Evolutionary conservation across 495 filamentous ascomycete species (phyloP).

Genomic region (Trichoderma erinaceum): DNA sequence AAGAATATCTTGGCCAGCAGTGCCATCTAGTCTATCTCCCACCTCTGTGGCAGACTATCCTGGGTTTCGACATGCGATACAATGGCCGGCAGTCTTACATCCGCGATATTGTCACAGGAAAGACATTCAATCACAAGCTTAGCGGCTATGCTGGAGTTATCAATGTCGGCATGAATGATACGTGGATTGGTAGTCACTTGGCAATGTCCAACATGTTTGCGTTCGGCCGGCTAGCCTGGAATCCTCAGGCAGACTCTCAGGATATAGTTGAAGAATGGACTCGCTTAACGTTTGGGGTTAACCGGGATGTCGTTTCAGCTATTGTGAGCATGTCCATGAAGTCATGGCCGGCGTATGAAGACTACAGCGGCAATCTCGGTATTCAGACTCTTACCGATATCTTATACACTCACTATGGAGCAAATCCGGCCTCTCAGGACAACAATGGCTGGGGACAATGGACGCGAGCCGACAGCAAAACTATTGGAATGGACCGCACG

Average conservation of each 20-base stretch:
- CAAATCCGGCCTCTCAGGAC: constrained; percentile 61
- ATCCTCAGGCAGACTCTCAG: constrained; percentile 42
- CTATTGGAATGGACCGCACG: constrained; percentile 71
- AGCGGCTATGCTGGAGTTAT: constrained; percentile 62
- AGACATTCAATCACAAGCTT: constrained; percentile 51
- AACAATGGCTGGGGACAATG: constrained; percentile 67
- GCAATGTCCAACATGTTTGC: constrained; percentile 70
- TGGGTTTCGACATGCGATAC: constrained; percentile 60
- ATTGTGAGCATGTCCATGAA: constrained; percentile 60
- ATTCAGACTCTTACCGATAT: constrained; percentile 67
- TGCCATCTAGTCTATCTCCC: constrained; percentile 60
- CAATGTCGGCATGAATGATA: constrained; percentile 60
- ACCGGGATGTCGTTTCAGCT: constrained; percentile 47
- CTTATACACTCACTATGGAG: constrained; percentile 58
- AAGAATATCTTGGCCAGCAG: constrained; percentile 70
- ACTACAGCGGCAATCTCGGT: constrained; percentile 65
- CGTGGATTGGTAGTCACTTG: constrained; percentile 62
- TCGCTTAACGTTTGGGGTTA: constrained; percentile 55
- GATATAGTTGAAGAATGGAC: constrained; percentile 58
- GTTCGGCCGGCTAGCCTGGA: constrained; percentile 61
- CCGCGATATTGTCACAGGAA: constrained; percentile 54
- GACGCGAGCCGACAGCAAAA: constrained; percentile 54
- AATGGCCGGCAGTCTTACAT: constrained; percentile 46
- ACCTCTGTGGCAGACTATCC: constrained; percentile 60
- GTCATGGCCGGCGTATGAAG: constrained; percentile 66